A percentile compares a stretch with the other conserved stretches of the same genome.
phyloP scores from a whole-genome alignment of 495 filamentous ascomycete species.

The Pseudotulostoma volvatum region DNA sequence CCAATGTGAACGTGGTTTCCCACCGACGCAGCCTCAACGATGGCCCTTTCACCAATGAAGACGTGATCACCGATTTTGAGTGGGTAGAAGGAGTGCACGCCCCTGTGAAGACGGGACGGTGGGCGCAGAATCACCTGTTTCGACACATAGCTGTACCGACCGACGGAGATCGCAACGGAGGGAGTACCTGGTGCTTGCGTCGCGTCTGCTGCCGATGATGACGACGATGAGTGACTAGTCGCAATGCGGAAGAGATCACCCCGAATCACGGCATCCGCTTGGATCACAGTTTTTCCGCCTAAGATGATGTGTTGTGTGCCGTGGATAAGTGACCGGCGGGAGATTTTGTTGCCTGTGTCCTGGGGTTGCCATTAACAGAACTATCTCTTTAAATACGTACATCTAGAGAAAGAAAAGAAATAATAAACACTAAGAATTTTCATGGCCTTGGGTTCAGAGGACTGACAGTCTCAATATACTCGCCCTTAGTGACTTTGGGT shows the following conservation, averaged over 20 bases:
- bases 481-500: constrained; percentile 60
- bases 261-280: constrained; percentile 78
- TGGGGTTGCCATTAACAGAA: constrained; percentile 15
- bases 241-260: constrained; percentile 63
- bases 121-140: constrained; percentile 58
- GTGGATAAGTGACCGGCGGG: constrained; percentile 72
- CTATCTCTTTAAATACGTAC: background rate
- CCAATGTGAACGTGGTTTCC: constrained; percentile 77
- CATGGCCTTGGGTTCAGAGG: no score
- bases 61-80: constrained; percentile 88
- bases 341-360: constrained; percentile 98
- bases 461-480: constrained; percentile 91
- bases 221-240: constrained; percentile 20
- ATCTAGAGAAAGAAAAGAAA: no score
- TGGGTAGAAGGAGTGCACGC: constrained; percentile 39
- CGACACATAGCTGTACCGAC: constrained; percentile 73
- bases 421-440: no score
- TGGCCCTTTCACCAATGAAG: constrained; percentile 48
- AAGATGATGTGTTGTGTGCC: constrained; percentile 96
- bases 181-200: constrained; percentile 14
- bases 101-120: constrained; percentile 50
- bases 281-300: constrained; percentile 86
- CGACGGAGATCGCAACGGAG: constrained; percentile 56
- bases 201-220: constrained; percentile 14
- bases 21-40: constrained; percentile 57